These are phyloP conservation scores for Phytopythium aichiense DNA, from an alignment of 352 stramenopile species.

Conservation along the genomic window DNA sequence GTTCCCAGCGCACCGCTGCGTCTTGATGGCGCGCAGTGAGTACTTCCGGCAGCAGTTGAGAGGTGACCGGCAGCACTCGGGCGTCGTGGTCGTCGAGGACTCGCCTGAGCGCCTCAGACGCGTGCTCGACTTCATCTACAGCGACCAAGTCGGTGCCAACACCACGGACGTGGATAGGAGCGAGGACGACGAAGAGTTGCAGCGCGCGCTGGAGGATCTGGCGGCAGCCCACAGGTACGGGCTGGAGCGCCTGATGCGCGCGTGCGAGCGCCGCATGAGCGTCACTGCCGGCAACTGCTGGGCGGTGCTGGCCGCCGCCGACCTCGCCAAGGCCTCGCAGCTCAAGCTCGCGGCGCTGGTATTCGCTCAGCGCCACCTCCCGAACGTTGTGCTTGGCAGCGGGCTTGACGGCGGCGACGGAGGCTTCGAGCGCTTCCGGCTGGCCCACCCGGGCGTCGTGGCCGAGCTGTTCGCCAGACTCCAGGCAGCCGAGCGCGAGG, in stretches of 20 bases:
- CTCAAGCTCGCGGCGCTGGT: conserved; percentile 47
- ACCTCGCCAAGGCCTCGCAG: conserved; percentile 49
- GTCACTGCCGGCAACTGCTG: conserved; percentile 49
- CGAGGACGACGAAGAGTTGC: conserved; percentile 13
- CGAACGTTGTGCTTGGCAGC: conserved; percentile 9
- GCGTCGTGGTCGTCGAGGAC: conserved; percentile 50
- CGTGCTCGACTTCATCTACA: conserved; percentile 77
- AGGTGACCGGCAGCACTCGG: background rate
- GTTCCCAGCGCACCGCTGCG: conserved; percentile 56
- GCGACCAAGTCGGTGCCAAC: conserved; percentile 28
- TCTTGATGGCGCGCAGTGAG: conserved; percentile 57
- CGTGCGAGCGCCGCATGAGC: conserved; percentile 47
- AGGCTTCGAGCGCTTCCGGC: conserved; percentile 24
- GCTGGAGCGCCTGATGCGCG: conserved; percentile 62
- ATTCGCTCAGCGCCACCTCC: conserved; percentile 29
- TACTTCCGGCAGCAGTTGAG: conserved; percentile 53
- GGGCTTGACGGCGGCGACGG: background rate
- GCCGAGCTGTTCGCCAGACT: conserved; percentile 37
- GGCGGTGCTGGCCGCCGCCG: conserved; percentile 55
- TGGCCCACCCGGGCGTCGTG: conserved; percentile 37
- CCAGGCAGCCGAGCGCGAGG: conserved; percentile 19
- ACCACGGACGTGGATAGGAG: conserved; percentile 6
- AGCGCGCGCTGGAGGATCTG: conserved; percentile 68
- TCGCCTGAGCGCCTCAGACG: conserved; percentile 40
- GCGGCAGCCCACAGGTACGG: conserved; percentile 72